These are phyloP conservation scores for Ceratocystis smalleyi DNA, from an alignment of 2,329 filamentous ascomycete genomes.

Conservation along the genomic window DNA sequence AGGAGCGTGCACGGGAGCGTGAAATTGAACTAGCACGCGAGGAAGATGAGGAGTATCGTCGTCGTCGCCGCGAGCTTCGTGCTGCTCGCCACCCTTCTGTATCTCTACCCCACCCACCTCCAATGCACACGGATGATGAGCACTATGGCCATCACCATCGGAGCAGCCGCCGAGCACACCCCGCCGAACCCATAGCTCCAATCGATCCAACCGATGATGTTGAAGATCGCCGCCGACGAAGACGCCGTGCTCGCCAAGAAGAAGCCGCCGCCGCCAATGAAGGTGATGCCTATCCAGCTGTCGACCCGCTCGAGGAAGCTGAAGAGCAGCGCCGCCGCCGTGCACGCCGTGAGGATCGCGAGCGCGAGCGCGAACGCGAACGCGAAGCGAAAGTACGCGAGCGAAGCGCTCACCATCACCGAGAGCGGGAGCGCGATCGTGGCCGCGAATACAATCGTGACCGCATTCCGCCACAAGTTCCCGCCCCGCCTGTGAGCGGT, in stretches of 20 bases:
- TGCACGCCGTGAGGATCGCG: constrained; percentile 30
- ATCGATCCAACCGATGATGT: constrained; percentile 16
- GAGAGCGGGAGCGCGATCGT: not conserved
- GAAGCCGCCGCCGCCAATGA: constrained; percentile 30
- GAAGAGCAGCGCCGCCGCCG: constrained; percentile 32
- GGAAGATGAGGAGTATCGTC: constrained; percentile 37
- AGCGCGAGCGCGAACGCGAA: constrained; percentile 23
- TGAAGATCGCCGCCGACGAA: not conserved
- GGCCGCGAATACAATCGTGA: constrained; percentile 23
- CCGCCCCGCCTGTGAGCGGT: constrained; percentile 18
- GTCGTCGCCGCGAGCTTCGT: constrained; percentile 37
- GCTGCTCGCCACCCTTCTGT: constrained; percentile 20
- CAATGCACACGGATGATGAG: constrained; percentile 26
- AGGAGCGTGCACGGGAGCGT: constrained; percentile 36
- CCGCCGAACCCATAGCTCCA: constrained; percentile 15
- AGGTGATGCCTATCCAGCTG: constrained; percentile 22
- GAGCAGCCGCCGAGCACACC: constrained; percentile 23
- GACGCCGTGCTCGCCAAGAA: constrained; percentile 21
- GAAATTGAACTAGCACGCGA: constrained; percentile 33
- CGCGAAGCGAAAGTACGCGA: constrained; percentile 1
- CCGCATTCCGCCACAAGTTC: constrained; percentile 18
- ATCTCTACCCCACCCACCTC: constrained; percentile 18
- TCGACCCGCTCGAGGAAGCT: constrained; percentile 21
- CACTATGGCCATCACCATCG: constrained; percentile 29
- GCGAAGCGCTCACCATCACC: not conserved